Evolutionary conservation across 257 asterid genomes (phyloP), one percentile per base, ranked within the genome.

Genomic region (Paulownia fortunei): DNA sequence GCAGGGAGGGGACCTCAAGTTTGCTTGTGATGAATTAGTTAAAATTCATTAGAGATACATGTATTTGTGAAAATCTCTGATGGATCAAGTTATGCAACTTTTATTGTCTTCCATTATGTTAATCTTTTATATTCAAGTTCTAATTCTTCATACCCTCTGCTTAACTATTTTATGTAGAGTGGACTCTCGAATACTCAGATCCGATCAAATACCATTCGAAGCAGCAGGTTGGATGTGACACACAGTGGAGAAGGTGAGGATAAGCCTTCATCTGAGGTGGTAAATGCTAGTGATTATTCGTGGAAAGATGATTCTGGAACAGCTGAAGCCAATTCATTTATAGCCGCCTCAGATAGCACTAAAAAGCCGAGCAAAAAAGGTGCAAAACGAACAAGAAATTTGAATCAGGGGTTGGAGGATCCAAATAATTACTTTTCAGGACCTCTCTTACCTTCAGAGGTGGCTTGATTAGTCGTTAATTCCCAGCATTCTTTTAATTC

Each of bases 391-490:
- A 60, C 16, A 56, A 86, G 41, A 47, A 78, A 72, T 0, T 67
- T 61, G 62, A 72, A 64, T 77, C 81, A 42, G 74, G 90, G 76
- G 56, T 79, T 81, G 58, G 82, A 56, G 78, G 84, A 80, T 67
- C 86, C 70, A 56, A 81, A 60, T 61, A 76, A 19, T 34, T 30
- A 42, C 12, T 83, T 83, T 73, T 69, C 91, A 30, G 96, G 95
- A 52, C 90, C 87, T 81, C 88, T 93, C 47, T 83, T 93, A 74
- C 98, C 99, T 9, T 87, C 94, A 80, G 91, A 93, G 97, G 99
- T 95, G 79, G 67, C 69, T 64, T 32, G 62, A 75, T 37, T 74
- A 58, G 70, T 60, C 66, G 30, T 47, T 55, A 60, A 10, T 65
- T 46, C 41, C 76, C 72, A 46, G 21, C 1, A 8, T 68, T 27